Base-by-base conservation (phyloP, 1,284 basidiomycete genomes). In the Cryptococcus neoformans region DNA sequence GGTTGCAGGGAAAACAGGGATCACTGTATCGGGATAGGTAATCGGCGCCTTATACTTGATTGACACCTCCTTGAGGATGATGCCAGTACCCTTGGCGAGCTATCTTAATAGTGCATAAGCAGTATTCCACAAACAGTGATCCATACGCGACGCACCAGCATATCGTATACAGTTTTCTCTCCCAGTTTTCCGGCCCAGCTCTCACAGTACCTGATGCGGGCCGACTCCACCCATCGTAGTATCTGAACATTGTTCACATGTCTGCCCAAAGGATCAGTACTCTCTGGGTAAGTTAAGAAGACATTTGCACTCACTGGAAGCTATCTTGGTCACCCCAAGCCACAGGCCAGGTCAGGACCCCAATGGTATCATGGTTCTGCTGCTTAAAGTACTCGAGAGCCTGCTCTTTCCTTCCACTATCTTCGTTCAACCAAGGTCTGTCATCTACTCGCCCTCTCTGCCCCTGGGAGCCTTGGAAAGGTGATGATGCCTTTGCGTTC, bases 281-380 rank as follows among this genome's bases (percentile, higher is more conserved):
- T 28, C 28, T 28, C 28, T 28, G 28, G n/a, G n/a, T n/a, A 28
- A 28, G 28, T 4, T 28, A 28, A 28, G 28, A 28, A 28, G 28
- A 28, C 4, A 28, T 28, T 28, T 28, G 28, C 28, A 28, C 74
- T 63, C 62, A 75, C 75, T 66, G 59, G 62, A 73, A 76, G 61
- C 69, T 74, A 62, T 78, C 76, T 44, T 63, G 65, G 47, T 78
- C 73, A 0, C 76, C 76, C 76, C 76, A 78, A 6, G 73, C 73
- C 14, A 73, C 70, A 14, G 72, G 70, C 68, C 72, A 73, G 54
- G 72, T 73, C 48, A 76, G 49, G 6, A 67, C 53, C 14, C 71
- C 72, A 34, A 63, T 54, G 2, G 54, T 39, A 49, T 73, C 74
- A 54, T 65, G 74, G 4, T 69, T 71, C 11, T 73, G 39, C 36